Conservation (phyloP, 371 early-diverging fungal species). For the Mucor saturninus region DNA sequence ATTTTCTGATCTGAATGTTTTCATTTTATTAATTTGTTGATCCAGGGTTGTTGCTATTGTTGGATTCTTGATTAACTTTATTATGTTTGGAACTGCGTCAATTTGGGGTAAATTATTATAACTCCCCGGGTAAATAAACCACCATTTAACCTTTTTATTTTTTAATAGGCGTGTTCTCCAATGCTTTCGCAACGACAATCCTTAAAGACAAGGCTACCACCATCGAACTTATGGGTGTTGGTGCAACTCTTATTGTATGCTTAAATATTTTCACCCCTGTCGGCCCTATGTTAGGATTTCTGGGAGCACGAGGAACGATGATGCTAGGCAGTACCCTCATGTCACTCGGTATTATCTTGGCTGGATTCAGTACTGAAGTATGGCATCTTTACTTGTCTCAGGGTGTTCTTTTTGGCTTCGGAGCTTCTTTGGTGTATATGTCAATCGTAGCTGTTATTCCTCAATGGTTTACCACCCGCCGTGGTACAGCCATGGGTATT, state of each 20-base stretch:
- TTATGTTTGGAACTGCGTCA: constrained; percentile 44
- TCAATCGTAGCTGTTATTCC: constrained; percentile 43
- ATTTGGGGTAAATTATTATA: constrained; percentile 41
- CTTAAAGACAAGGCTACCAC: constrained; percentile 44
- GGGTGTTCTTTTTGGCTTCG: constrained; percentile 56
- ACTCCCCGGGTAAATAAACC: background rate
- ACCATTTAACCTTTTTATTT: constrained; percentile 2
- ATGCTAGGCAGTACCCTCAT: constrained; percentile 50
- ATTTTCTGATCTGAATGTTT: background rate
- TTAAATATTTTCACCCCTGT: constrained; percentile 52
- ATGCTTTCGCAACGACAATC: constrained; percentile 35
- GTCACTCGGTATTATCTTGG: constrained; percentile 52
- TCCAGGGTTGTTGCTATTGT: constrained; percentile 40
- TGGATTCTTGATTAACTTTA: constrained; percentile 42
- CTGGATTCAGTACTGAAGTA: constrained; percentile 48
- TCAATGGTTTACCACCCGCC: constrained; percentile 62
- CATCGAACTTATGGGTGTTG: constrained; percentile 56
- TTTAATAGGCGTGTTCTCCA: constrained; percentile 43
- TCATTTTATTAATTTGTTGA: constrained; percentile 5
- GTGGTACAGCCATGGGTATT: constrained; percentile 65
- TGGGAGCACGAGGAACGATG: constrained; percentile 47
- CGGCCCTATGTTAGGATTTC: constrained; percentile 40
- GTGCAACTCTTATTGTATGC: constrained; percentile 44
- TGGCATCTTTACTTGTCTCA: constrained; percentile 66
- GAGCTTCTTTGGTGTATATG: constrained; percentile 46